These are phyloP conservation scores for Lachnellula cervina DNA, from an alignment of 2,329 filamentous ascomycete species.

Conservation along the genomic window DNA sequence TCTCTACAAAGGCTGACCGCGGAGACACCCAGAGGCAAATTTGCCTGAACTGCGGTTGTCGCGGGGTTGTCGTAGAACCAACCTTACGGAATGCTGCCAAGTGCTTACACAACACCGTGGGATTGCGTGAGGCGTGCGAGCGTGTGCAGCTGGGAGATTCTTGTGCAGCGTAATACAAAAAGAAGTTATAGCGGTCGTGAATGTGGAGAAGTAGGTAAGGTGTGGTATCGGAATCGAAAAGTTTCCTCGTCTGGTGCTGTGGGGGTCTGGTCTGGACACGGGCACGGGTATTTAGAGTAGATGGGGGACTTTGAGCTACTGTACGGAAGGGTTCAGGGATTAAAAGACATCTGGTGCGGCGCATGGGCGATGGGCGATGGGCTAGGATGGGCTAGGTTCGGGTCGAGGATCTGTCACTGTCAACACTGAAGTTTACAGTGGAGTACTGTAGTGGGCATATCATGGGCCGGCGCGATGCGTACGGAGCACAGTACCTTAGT, in stretches of 20 bases:
- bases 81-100: no score
- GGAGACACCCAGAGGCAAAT: neutral
- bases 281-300: constrained; percentile 2
- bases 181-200: neutral
- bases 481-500: no score
- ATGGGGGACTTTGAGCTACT: neutral
- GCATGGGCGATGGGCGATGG: neutral
- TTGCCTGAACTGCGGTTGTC: neutral
- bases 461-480: no score
- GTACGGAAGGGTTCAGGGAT: neutral
- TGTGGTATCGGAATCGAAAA: neutral
- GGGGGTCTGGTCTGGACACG: neutral
- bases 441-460: no score
- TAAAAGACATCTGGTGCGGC: neutral
- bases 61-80: neutral
- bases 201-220: neutral
- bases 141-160: neutral
- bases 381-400: no score
- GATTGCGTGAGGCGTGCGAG: neutral
- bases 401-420: no score
- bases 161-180: constrained; percentile 1
- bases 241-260: neutral
- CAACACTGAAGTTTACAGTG: no score
- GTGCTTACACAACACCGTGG: neutral
- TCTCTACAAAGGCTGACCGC: neutral